Percentiles rank a stretch among this genome's conserved stretches.
These are phyloP conservation scores for Quercus lobata DNA, from an alignment of 331 rosid genomes.

Conservation along the genomic window DNA sequence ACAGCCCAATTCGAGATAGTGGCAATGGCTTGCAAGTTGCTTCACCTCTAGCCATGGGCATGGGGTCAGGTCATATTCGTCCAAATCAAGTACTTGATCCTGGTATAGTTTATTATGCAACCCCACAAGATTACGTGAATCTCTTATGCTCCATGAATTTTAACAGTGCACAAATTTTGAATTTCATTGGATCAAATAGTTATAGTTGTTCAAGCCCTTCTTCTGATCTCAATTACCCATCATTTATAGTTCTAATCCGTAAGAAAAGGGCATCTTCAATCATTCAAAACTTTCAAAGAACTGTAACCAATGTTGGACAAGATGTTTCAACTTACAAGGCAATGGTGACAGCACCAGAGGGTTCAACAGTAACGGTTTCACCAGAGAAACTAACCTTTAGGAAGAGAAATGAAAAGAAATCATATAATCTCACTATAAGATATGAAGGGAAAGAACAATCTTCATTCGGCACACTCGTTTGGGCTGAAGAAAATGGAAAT, in stretches of 20 bases:
- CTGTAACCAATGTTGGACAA: constrained; percentile 12
- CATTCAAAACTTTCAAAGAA: neutral
- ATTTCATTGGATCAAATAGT: too few species aligned
- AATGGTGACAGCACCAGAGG: constrained; percentile 12
- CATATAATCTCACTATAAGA: constrained; percentile 18
- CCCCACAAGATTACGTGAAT: constrained; percentile 45
- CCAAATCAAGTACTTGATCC: constrained; percentile 57
- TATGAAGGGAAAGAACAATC: neutral
- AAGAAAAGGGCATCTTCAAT: too few species aligned
- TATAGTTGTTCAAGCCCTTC: constrained; percentile 16
- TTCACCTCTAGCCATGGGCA: constrained; percentile 52
- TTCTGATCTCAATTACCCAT: constrained; percentile 55
- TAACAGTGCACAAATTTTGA: too few species aligned
- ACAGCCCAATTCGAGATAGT: constrained; percentile 8
- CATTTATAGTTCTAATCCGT: constrained; percentile 17
- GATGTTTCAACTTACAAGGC: neutral
- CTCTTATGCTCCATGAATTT: constrained; percentile 28
- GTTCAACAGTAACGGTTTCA: constrained; percentile 16
- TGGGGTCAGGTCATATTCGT: constrained; percentile 55
- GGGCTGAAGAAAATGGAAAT: constrained; percentile 32
- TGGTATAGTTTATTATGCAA: constrained; percentile 49
- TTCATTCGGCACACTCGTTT: constrained; percentile 23
- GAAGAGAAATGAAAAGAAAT: constrained; percentile 27
- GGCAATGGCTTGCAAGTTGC: constrained; percentile 4
- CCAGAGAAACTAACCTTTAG: constrained; percentile 24